Percentiles rank a stretch among this genome's conserved stretches.
Conservation (phyloP, 257 asterid species). For the Hygrophila difformis region DNA sequence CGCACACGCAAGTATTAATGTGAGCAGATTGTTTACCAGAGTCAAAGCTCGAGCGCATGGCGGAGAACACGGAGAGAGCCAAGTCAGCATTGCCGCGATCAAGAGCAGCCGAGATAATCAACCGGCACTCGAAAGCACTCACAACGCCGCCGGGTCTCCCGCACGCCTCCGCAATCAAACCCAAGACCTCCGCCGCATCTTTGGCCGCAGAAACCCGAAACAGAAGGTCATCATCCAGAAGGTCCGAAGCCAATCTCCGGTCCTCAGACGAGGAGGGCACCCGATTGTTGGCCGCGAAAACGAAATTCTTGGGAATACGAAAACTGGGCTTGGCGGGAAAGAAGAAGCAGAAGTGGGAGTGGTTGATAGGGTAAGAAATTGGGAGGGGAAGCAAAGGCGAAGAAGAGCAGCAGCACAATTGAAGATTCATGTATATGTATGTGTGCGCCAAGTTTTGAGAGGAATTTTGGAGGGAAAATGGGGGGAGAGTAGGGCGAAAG, state of each 20-base stretch:
- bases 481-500: too few relatives aligned
- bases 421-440: conserved; percentile 50
- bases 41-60: conserved; percentile 75
- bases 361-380: conserved; percentile 16
- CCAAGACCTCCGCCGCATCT: conserved; percentile 51
- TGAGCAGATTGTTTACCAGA: conserved; percentile 30
- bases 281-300: conserved; percentile 23
- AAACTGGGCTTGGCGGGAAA: conserved; percentile 15
- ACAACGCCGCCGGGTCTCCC: conserved; percentile 39
- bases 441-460: too few relatives aligned
- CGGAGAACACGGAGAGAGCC: conserved; percentile 78
- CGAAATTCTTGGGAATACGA: conserved; percentile 12
- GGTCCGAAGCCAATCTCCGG: conserved; percentile 24
- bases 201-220: conserved; percentile 38
- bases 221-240: conserved; percentile 45
- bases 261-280: conserved; percentile 26
- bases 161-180: conserved; percentile 35
- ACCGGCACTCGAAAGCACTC: conserved; percentile 42
- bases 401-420: conserved; percentile 29
- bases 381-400: conserved; percentile 28
- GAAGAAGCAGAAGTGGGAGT: conserved; percentile 25
- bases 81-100: conserved; percentile 77
- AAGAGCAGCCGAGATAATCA: conserved; percentile 68
- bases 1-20: not conserved
- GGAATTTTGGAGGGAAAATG: not conserved